Percentiles rank a stretch among this genome's conserved stretches.
These are phyloP conservation scores for Argentina anserina DNA, from an alignment of 306 rosid species.

Conservation along the genomic window DNA sequence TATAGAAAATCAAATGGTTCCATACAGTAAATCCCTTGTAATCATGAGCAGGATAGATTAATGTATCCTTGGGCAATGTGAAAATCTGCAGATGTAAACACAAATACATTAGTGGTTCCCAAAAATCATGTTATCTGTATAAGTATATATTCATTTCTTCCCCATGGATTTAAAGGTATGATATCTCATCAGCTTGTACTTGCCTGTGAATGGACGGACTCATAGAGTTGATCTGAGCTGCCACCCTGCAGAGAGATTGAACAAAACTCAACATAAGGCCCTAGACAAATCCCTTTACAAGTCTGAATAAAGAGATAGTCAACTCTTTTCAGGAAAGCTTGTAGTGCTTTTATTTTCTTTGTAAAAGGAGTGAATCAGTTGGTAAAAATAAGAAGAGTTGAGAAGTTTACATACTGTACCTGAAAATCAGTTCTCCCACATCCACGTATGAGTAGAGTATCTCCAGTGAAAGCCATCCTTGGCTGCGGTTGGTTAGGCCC, in stretches of 20 bases:
- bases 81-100: conserved; percentile 57
- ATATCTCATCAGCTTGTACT: conserved; percentile 30
- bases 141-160: not conserved
- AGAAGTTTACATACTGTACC: conserved; percentile 37
- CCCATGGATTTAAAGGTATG: conserved; percentile 3
- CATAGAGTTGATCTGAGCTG: conserved; percentile 80
- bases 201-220: conserved; percentile 91
- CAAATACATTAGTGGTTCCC: conserved; percentile 9
- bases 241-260: conserved; percentile 72
- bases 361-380: not conserved
- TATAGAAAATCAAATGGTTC: conserved; percentile 16
- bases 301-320: not conserved
- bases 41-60: conserved; percentile 88
- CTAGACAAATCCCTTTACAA: conserved; percentile 5
- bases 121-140: conserved; percentile 2
- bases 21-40: conserved; percentile 87
- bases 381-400: not conserved
- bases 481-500: conserved; percentile 73
- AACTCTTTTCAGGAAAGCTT: not conserved
- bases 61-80: conserved; percentile 67
- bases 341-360: not conserved
- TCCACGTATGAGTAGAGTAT: conserved; percentile 77
- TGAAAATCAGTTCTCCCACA: conserved; percentile 98
- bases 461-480: conserved; percentile 90
- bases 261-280: conserved; percentile 15